Percentiles rank a stretch among this genome's conserved stretches.
phyloP scores from a whole-genome alignment of 352 stramenopile species.

The Phytopythium boreale region DNA sequence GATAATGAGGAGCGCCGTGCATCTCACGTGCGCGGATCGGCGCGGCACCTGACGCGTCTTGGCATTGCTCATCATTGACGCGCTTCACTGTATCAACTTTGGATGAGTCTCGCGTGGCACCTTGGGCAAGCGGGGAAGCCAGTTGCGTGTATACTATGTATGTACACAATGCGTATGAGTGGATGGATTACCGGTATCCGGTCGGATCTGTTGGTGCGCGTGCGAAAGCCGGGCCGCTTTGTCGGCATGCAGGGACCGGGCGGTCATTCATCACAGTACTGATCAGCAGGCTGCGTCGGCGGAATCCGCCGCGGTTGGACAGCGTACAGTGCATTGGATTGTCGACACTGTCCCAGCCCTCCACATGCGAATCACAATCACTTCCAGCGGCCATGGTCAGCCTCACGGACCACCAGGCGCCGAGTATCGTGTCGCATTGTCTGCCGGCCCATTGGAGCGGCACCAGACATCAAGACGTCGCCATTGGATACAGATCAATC shows the following conservation, averaged over 20 bases:
- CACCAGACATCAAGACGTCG: not conserved
- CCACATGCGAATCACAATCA: too few relatives aligned
- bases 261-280: not conserved
- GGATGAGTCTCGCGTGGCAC: slow-evolving; percentile 8
- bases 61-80: not conserved
- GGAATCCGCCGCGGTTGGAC: not conserved
- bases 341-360: too few relatives aligned
- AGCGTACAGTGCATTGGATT: not conserved
- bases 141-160: not conserved
- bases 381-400: not conserved
- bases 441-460: not conserved
- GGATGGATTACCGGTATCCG: not conserved
- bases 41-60: not conserved
- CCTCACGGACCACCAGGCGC: not conserved
- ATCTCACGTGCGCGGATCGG: not conserved
- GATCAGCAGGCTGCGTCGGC: not conserved
- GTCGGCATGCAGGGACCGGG: not conserved
- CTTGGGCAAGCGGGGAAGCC: not conserved
- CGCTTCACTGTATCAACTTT: slow-evolving; percentile 3
- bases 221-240: not conserved
- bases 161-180: not conserved
- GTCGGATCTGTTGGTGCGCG: not conserved
- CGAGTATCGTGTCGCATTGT: not conserved
- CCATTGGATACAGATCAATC: not conserved
- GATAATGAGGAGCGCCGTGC: not conserved